These are phyloP conservation scores for Domatiomyces globalis DNA, from an alignment of 2,329 filamentous ascomycete genomes.

Conservation along the genomic window DNA sequence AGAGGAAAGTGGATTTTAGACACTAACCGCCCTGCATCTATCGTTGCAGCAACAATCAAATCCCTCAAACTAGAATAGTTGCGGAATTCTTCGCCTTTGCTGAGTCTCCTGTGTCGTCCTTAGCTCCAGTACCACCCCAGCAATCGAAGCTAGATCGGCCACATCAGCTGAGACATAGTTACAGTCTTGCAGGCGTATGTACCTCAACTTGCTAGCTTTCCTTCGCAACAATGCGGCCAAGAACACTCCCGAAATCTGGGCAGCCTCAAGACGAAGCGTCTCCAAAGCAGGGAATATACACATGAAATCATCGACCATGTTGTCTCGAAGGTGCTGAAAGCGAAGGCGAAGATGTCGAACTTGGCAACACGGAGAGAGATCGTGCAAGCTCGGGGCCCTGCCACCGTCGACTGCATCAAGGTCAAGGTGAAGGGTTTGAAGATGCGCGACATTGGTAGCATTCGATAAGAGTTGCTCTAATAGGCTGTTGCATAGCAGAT, in stretches of 20 bases:
- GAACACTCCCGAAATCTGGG: slow-evolving; percentile 8
- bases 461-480: not conserved
- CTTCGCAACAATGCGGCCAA: slow-evolving; percentile 7
- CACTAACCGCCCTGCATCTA: not conserved
- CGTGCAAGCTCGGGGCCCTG: not conserved
- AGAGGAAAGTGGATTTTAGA: not conserved
- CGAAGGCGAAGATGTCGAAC: slow-evolving; percentile 1
- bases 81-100: not conserved
- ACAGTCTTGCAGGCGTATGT: slow-evolving; percentile 5
- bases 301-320: not conserved
- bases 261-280: slow-evolving; percentile 3
- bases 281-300: slow-evolving; percentile 3
- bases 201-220: slow-evolving; percentile 2
- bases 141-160: not conserved
- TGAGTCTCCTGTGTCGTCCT: not conserved
- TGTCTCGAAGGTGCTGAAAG: slow-evolving; percentile 1
- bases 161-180: slow-evolving; percentile 2
- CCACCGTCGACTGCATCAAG: not conserved
- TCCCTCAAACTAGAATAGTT: not conserved
- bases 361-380: slow-evolving; percentile 3
- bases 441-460: not conserved
- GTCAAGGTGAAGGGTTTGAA: not conserved
- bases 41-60: too few relatives aligned
- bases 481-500: not conserved
- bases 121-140: not conserved